Evolutionary conservation across 805 yeast genomes (phyloP).

Genomic region (Saturnispora besseyi): DNA sequence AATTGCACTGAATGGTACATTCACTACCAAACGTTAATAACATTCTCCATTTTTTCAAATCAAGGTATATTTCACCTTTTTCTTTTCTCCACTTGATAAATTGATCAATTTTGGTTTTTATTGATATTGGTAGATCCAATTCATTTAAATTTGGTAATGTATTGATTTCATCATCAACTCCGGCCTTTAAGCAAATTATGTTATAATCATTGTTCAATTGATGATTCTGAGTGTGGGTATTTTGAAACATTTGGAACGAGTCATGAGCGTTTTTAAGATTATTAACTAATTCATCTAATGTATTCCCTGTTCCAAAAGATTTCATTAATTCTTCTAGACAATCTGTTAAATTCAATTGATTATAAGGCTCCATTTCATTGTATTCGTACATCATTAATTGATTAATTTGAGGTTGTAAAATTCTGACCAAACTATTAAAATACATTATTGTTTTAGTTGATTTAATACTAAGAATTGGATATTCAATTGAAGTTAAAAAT

Average conservation of each 20-base stretch:
- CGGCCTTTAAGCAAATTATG: background rate
- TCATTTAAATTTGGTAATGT: background rate
- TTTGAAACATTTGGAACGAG: background rate
- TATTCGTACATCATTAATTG: constrained; percentile 1
- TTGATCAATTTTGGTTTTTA: background rate
- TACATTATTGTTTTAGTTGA: background rate
- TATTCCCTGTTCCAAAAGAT: background rate
- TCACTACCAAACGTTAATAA: background rate
- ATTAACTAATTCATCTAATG: background rate
- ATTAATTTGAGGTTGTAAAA: background rate
- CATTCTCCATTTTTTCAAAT: background rate
- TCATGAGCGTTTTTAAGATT: background rate
- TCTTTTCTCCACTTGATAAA: background rate
- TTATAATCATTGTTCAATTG: background rate
- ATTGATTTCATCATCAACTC: background rate
- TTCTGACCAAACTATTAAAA: background rate
- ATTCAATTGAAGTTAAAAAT: background rate
- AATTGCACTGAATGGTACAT: background rate
- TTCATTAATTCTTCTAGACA: background rate
- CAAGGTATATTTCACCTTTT: background rate
- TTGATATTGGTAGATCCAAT: background rate
- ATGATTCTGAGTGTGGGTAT: background rate
- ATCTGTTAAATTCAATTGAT: constrained; percentile 2
- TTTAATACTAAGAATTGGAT: background rate
- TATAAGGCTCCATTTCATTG: background rate